Conservation (phyloP, 148 eudicot species). For the Agrostemma githago region DNA sequence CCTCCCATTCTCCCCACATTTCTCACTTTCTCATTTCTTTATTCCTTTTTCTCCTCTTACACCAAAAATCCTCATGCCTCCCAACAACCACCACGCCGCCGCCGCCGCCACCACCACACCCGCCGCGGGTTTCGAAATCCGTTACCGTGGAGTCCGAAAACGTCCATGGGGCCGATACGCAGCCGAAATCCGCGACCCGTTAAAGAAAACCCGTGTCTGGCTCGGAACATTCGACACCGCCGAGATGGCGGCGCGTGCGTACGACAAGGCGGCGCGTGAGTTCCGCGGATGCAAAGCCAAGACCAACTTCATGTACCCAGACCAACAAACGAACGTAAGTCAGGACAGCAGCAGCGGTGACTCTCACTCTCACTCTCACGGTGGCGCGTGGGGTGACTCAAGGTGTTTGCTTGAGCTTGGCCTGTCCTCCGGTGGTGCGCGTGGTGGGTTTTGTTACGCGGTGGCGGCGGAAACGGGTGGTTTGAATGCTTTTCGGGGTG, state of each 20-base stretch:
- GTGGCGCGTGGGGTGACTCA: constrained; percentile 16
- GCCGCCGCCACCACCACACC: neutral
- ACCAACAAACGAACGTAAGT: neutral
- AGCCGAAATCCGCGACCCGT: constrained; percentile 47
- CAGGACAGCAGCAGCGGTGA: neutral
- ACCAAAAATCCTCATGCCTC: constrained; percentile 6
- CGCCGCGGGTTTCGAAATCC: neutral
- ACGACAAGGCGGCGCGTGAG: constrained; percentile 34
- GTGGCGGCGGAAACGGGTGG: neutral
- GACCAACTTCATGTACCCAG: constrained; percentile 31
- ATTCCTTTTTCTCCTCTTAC: too few species aligned
- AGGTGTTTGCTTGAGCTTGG: constrained; percentile 5
- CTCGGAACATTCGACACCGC: constrained; percentile 48
- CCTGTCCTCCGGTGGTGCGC: constrained; percentile 10
- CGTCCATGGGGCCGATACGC: constrained; percentile 51
- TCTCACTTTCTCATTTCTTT: neutral
- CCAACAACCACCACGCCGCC: neutral
- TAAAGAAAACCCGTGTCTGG: constrained; percentile 41
- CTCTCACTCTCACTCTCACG: neutral
- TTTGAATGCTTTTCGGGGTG: neutral
- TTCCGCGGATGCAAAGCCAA: constrained; percentile 38
- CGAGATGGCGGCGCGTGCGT: constrained; percentile 46
- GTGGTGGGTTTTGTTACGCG: neutral
- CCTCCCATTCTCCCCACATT: constrained; percentile 21
- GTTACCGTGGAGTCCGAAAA: constrained; percentile 35